Evolutionary conservation across 164 flowering plant genomes (phyloP), one percentile per base, ranked within the genome.

Genomic region (Echeveria elegans): DNA sequence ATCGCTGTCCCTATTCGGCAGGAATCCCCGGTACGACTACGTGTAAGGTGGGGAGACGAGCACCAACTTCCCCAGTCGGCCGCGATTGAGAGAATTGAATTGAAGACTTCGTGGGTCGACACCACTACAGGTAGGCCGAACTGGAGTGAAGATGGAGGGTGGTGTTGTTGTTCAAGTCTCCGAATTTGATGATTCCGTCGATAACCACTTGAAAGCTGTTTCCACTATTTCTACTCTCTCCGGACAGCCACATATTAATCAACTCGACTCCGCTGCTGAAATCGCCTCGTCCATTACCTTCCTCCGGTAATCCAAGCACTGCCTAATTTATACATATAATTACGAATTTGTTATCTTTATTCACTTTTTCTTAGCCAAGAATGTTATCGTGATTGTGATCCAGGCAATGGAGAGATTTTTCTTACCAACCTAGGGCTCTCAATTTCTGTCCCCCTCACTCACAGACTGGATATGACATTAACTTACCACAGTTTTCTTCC

Each of bases 351-450:
- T 43, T 16, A 15, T 40, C 45, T 40, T 40, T 40, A 11, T 40
- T 34, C 37, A 34, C 37, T 34, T 34, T 34, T 3, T 3, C 37
- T 34, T 34, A 34, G 37, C 11, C 2, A 40, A 11, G 45, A 11
- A 11, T 40, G 11, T 40, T 40, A 8, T 40, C 2, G 45, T 3
- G 37, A 34, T 40, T 11, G 8, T 40, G 11, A 40, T 40, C 59
- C 77, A 90, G 97, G 58, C 86, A 86, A 71, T 94, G 98, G 98
- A 84, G 68, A 73, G 71, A 80, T 68, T 89, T 70, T 69, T 76
- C 72, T 45, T 89, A 90, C 67, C 69, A 78, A 65, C 81, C 98
- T 34, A 81, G 79, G 71, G 66, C 2, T 16, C 23, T 90, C 45
- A 80, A 76, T 41, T 90, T 90, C n/a, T n/a, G n/a, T 73, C 72